Conservation (phyloP, 2,329 filamentous ascomycete species). For the Apiospora kogelbergensis region DNA sequence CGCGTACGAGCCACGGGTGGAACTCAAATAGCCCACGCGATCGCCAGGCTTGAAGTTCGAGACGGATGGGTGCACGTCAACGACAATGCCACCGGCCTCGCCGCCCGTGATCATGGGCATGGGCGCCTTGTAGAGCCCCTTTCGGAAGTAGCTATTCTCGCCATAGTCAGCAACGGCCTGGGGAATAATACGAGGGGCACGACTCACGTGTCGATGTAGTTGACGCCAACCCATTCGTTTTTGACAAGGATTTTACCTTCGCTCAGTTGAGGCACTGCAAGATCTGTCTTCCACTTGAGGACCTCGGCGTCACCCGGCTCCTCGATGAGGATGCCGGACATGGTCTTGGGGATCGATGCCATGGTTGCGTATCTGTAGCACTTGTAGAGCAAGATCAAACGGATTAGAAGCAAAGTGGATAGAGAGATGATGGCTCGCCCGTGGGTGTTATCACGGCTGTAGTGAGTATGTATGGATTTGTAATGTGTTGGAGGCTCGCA, state of each 20-base stretch:
- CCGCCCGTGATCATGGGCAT: constrained; percentile 76
- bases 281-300: constrained; percentile 66
- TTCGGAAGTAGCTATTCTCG: constrained; percentile 70
- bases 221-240: constrained; percentile 78
- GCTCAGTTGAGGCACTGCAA: constrained; percentile 67
- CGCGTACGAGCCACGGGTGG: constrained; percentile 47
- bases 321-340: constrained; percentile 72
- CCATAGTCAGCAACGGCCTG: not conserved
- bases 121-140: constrained; percentile 72
- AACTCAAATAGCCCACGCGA: constrained; percentile 68
- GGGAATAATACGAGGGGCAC: not conserved
- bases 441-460: not conserved
- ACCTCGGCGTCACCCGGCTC: constrained; percentile 73
- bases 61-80: constrained; percentile 49
- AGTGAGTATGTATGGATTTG: not conserved
- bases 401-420: too few species aligned
- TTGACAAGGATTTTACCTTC: constrained; percentile 77
- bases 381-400: too few species aligned
- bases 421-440: too few species aligned
- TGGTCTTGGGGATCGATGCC: constrained; percentile 62
- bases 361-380: constrained; percentile 85
- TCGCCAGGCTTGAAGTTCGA: constrained; percentile 64
- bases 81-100: constrained; percentile 74
- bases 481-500: not conserved
- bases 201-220: constrained; percentile 79